Conservation (phyloP, 352 stramenopile species). For the Detonula confervacea region DNA sequence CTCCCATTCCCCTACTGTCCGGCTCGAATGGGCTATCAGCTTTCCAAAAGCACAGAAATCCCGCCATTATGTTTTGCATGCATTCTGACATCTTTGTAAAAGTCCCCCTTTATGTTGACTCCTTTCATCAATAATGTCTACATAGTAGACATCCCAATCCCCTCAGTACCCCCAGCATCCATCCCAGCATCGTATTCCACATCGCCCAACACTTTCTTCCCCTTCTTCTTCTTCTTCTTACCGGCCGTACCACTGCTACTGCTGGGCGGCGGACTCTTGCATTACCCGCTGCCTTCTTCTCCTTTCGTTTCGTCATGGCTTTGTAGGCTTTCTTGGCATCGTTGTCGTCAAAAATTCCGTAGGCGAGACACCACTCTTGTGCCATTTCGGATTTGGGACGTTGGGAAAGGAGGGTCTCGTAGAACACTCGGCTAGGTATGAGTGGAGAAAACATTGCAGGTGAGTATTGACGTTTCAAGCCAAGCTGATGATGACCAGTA, state of each 20-base stretch:
- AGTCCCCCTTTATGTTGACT: too few species aligned
- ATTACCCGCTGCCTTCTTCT: conserved; percentile 44
- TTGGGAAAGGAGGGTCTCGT: conserved; percentile 79
- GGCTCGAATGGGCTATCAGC: too few species aligned
- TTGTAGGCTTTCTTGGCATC: conserved; percentile 64
- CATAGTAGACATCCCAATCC: conserved; percentile 46
- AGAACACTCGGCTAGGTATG: conserved; percentile 74
- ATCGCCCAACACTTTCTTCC: conserved; percentile 58
- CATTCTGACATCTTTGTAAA: too few species aligned
- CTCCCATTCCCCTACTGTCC: too few species aligned
- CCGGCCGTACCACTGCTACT: conserved; percentile 18
- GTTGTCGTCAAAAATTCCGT: conserved; percentile 74
- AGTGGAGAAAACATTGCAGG: background rate
- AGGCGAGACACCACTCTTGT: conserved; percentile 83
- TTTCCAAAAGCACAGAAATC: too few species aligned
- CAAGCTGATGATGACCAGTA: background rate
- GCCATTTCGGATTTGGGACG: conserved; percentile 77
- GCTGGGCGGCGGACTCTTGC: background rate
- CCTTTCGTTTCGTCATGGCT: conserved; percentile 72
- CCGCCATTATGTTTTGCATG: too few species aligned
- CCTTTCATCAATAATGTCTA: conserved; percentile 29
- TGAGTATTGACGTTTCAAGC: background rate
- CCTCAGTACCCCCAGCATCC: conserved; percentile 43
- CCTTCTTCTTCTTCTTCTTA: conserved; percentile 77
- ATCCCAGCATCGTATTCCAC: conserved; percentile 61